These are phyloP conservation scores for Imleria badia DNA, from an alignment of 768 basidiomycete species.

Conservation along the genomic window DNA sequence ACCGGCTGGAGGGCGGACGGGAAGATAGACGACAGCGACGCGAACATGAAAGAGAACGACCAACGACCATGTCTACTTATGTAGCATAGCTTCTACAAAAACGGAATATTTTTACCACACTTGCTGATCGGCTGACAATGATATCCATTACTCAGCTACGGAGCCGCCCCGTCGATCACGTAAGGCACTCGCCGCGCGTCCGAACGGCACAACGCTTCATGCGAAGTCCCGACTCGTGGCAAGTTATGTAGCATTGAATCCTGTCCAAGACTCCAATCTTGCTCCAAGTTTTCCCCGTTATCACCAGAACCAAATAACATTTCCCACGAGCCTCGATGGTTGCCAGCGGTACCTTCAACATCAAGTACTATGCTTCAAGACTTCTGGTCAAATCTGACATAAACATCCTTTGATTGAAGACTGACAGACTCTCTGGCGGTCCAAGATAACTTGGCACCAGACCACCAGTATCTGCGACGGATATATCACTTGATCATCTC, in stretches of 20 bases:
- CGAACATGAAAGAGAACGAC: constrained; percentile 42
- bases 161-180: no score
- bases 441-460: background rate
- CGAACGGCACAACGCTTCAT: no score
- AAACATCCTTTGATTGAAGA: background rate
- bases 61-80: constrained; percentile 12
- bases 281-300: no score
- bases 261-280: no score
- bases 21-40: constrained; percentile 50
- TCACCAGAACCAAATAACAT: no score
- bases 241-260: no score
- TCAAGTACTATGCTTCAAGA: no score
- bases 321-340: no score
- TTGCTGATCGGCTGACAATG: background rate
- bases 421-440: no score
- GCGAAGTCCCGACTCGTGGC: no score
- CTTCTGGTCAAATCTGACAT: background rate
- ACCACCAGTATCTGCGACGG: background rate
- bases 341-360: background rate
- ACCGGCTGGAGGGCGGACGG: constrained; percentile 50
- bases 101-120: constrained; percentile 16
- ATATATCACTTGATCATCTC: background rate
- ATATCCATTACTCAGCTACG: no score
- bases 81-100: background rate
- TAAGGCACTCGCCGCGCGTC: no score